phyloP scores from a whole-genome alignment of 306 rosid species.

The Hippophae tibetana region DNA sequence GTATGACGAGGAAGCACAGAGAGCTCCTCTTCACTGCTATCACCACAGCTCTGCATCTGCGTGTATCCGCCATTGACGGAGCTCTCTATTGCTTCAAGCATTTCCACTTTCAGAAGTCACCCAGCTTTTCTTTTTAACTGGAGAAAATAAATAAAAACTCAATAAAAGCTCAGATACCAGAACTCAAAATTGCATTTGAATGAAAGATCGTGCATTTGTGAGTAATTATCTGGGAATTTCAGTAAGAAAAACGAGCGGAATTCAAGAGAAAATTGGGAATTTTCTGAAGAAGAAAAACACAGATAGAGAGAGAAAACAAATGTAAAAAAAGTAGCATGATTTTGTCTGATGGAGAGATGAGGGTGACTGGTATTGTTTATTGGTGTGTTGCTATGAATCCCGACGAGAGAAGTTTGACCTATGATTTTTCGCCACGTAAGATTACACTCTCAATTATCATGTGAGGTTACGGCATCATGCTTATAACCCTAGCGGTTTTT shows the following conservation, averaged over 20 bases:
- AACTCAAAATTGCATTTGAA: slow-evolving; percentile 28
- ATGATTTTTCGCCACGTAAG: slow-evolving; percentile 46
- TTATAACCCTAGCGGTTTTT: slow-evolving; percentile 36
- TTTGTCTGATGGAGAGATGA: slow-evolving; percentile 22
- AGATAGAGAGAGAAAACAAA: slow-evolving; percentile 17
- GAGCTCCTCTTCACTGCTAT: slow-evolving; percentile 93
- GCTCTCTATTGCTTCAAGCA: slow-evolving; percentile 85
- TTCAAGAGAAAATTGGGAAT: slow-evolving; percentile 33
- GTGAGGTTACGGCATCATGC: slow-evolving; percentile 16
- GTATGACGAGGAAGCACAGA: slow-evolving; percentile 97
- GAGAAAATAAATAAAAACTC: background rate
- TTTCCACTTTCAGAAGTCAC: slow-evolving; percentile 21
- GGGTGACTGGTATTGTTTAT: slow-evolving; percentile 56
- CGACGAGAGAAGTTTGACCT: slow-evolving; percentile 43
- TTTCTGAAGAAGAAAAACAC: slow-evolving; percentile 46
- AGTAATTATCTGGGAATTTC: slow-evolving; percentile 24
- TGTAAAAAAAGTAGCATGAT: slow-evolving; percentile 11
- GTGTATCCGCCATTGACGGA: slow-evolving; percentile 80
- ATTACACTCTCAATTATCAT: slow-evolving; percentile 32
- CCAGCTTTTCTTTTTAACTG: background rate
- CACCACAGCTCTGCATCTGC: slow-evolving; percentile 85
- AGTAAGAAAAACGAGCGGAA: slow-evolving; percentile 26
- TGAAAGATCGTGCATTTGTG: slow-evolving; percentile 61
- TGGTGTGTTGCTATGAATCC: slow-evolving; percentile 86
- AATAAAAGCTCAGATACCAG: slow-evolving; percentile 13